Percentiles rank a stretch among this genome's conserved stretches.
These are phyloP conservation scores for Barnettozyma wickerhamii DNA, from an alignment of 805 yeast genomes.

Conservation along the genomic window DNA sequence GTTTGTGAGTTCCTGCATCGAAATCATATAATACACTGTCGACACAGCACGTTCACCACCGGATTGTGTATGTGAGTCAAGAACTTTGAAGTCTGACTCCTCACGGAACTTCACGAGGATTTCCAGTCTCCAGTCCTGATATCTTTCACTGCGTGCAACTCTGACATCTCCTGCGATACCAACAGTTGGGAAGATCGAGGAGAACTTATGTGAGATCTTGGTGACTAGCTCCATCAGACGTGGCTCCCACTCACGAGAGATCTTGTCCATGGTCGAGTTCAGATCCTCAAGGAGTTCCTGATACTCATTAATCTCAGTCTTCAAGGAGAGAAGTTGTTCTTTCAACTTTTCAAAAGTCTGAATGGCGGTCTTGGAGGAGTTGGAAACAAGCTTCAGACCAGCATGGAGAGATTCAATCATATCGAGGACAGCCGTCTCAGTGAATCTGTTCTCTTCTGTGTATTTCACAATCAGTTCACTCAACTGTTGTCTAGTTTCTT, in stretches of 20 bases:
- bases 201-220: conserved; percentile 59
- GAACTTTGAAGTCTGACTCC: conserved; percentile 58
- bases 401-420: conserved; percentile 43
- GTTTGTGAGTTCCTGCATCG: conserved; percentile 80
- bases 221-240: conserved; percentile 48
- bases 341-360: conserved; percentile 29
- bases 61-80: conserved; percentile 87
- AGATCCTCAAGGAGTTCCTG: conserved; percentile 22
- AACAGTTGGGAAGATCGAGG: conserved; percentile 60
- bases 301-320: conserved; percentile 21
- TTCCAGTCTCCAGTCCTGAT: conserved; percentile 75
- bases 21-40: conserved; percentile 84
- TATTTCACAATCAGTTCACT: conserved; percentile 37
- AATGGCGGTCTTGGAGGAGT: conserved; percentile 35
- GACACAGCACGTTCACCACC: conserved; percentile 98
- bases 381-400: conserved; percentile 34
- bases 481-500: conserved; percentile 35
- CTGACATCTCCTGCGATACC: conserved; percentile 85
- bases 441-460: conserved; percentile 32
- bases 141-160: conserved; percentile 49
- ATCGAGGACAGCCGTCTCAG: conserved; percentile 33
- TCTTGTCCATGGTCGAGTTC: conserved; percentile 33
- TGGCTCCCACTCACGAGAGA: conserved; percentile 55
- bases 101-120: conserved; percentile 85
- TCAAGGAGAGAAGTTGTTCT: conserved; percentile 20